Percentiles rank a stretch among this genome's conserved stretches.
Conservation (phyloP, 1,139 yeast species). For the Pichia sp. region DNA sequence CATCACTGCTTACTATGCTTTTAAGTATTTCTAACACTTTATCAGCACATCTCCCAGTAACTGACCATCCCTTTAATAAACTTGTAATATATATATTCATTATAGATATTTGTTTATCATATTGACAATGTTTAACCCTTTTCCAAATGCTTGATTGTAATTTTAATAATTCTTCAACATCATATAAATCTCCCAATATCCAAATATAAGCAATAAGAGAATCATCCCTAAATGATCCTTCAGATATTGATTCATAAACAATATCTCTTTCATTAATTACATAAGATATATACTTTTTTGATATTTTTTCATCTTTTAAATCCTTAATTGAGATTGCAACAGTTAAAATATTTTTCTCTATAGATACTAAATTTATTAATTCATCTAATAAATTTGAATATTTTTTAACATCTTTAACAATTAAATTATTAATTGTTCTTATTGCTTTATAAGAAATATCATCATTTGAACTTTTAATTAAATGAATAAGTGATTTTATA, state of each 20-base stretch:
- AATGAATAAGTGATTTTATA: constrained; percentile 76
- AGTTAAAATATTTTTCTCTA: constrained; percentile 3
- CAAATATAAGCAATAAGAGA: constrained; percentile 10
- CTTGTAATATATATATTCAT: constrained; percentile 7
- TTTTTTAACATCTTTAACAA: constrained; percentile 43
- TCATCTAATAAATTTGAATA: neutral
- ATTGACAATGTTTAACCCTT: neutral
- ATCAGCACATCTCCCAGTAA: neutral
- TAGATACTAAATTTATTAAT: neutral
- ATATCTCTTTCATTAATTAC: neutral
- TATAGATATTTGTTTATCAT: constrained; percentile 1
- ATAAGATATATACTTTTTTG: neutral
- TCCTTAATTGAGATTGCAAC: constrained; percentile 7
- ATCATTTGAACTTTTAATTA: constrained; percentile 5
- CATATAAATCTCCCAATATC: constrained; percentile 4
- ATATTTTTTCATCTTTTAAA: neutral
- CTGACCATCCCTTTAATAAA: constrained; percentile 5
- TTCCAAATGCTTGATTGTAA: neutral
- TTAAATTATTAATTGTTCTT: constrained; percentile 83
- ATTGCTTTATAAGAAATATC: constrained; percentile 55
- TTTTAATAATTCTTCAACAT: constrained; percentile 2
- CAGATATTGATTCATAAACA: neutral
- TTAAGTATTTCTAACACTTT: neutral
- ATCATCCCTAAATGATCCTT: constrained; percentile 7
- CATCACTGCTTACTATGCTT: neutral